A percentile compares a stretch with the other conserved stretches of the same genome.
Evolutionary conservation across 108 stramenopile species (phyloP).

Genomic region (Seminavis robusta): DNA sequence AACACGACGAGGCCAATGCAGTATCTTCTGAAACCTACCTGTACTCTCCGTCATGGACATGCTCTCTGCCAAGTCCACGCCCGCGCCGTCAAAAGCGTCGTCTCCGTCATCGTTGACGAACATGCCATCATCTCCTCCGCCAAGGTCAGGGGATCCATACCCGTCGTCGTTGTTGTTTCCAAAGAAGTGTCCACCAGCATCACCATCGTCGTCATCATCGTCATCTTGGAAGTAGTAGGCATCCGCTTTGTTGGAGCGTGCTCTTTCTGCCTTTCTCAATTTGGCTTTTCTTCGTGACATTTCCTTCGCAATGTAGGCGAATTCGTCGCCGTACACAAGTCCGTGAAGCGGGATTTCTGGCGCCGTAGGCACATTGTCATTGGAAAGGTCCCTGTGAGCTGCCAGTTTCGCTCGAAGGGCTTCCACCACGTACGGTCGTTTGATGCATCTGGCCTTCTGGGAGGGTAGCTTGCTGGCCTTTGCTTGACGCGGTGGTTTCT

Average conservation of each 20-base stretch:
- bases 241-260: conserved; percentile 7
- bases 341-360: conserved; percentile 40
- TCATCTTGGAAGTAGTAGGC: conserved; percentile 4
- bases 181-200: conserved; percentile 14
- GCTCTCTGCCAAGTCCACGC: conserved; percentile 1
- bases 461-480: no score
- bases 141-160: conserved; percentile 35
- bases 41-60: no score
- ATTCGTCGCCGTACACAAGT: conserved; percentile 75
- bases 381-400: neutral
- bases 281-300: conserved; percentile 50
- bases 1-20: no score
- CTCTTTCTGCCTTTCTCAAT: conserved; percentile 23
- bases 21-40: no score
- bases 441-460: no score
- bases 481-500: conserved; percentile 5
- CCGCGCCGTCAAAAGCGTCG: conserved; percentile 28
- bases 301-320: conserved; percentile 75
- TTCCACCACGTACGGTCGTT: no score
- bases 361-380: conserved; percentile 14
- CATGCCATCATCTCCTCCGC: conserved; percentile 40
- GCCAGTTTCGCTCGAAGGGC: neutral
- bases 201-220: conserved; percentile 28
- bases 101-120: conserved; percentile 47
- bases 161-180: conserved; percentile 46